Evolutionary conservation across 768 basidiomycete species (phyloP).

Genomic region (Russula compacta): DNA sequence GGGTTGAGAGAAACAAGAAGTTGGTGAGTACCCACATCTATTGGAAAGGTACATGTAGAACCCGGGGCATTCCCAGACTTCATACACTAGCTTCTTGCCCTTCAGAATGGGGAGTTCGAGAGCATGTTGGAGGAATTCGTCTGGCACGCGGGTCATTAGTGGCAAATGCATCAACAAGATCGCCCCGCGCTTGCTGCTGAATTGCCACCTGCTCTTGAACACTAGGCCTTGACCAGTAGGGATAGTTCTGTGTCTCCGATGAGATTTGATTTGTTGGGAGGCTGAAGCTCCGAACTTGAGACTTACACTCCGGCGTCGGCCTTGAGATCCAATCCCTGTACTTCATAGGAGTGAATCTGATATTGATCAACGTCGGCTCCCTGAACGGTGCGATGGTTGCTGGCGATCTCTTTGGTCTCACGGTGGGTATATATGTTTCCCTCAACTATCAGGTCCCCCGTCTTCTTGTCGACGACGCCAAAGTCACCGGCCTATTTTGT

Average conservation of each 20-base stretch:
- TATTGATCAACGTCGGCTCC: neutral
- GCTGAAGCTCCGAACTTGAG: neutral
- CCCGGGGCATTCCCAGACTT: neutral
- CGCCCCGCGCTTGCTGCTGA: slow-evolving; percentile 6
- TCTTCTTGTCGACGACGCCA: neutral
- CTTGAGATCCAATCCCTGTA: neutral
- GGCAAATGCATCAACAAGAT: slow-evolving; percentile 8
- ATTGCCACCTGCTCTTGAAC: slow-evolving; percentile 1
- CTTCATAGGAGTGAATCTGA: slow-evolving; percentile 7
- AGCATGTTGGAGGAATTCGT: neutral
- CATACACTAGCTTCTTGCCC: neutral
- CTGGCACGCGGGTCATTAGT: neutral
- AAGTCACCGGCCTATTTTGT: slow-evolving; percentile 5
- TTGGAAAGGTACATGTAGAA: slow-evolving; percentile 12
- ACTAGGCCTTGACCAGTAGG: neutral
- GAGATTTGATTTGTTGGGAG: neutral
- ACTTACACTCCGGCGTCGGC: neutral
- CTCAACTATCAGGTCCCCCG: slow-evolving; percentile 1
- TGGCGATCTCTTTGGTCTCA: neutral
- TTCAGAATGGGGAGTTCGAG: neutral
- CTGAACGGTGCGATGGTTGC: neutral
- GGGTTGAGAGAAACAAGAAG: neutral
- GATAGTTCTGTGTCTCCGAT: neutral
- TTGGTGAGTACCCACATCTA: neutral
- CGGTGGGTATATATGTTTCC: slow-evolving; percentile 8